Base-by-base conservation (phyloP, 768 basidiomycete species). In the Dentipellis sp. region DNA sequence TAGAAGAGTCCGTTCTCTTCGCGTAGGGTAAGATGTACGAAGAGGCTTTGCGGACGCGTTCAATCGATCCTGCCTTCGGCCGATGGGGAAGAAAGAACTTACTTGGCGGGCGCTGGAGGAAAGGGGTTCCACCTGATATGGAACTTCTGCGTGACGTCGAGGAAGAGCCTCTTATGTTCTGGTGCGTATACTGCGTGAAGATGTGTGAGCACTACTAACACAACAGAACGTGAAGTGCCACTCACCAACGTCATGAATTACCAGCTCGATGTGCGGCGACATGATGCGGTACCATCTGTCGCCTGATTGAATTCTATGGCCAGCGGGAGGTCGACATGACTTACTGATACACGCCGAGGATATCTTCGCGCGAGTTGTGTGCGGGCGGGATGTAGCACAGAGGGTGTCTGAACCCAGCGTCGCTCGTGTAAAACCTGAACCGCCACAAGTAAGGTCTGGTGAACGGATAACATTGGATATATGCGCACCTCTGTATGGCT, bases 221-320 rank as follows among this genome's bases (percentile, higher is more conserved):
- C 29, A 6, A 29, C 6, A 6, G 29, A 29, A 29, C 29, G 10
- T 3, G 12, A 56, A 22, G 50, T 50, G 34, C 71, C 78, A 37
- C 68, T 54, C 21, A 53, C 53, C 72, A 55, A 80, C 71, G 54
- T 65, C 72, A 8, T 69, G 64, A 2, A 82, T 70, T 1, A 70
- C 58, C 37, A 78, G 60, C 9, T 75, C 66, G 21, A 78, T 71
- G 21, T 66, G 60, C 0, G 83, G 84, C 11, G 81, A 84, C 64
- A 83, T 66, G 36, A 86, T 71, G 51, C 84, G 79, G 65, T 83
- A 83, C 81, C 82, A 86, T 62, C 81, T 82, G 53, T 12, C 23
- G 14, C 36, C 12, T 11, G 21, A 2, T 38, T 55, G 8, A 37
- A 34, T 40, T 40, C 53, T 4, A 16, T 17, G 11, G 10, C 17